Conservation (phyloP, 352 stramenopile genomes). For the Globisporangium solare region DNA sequence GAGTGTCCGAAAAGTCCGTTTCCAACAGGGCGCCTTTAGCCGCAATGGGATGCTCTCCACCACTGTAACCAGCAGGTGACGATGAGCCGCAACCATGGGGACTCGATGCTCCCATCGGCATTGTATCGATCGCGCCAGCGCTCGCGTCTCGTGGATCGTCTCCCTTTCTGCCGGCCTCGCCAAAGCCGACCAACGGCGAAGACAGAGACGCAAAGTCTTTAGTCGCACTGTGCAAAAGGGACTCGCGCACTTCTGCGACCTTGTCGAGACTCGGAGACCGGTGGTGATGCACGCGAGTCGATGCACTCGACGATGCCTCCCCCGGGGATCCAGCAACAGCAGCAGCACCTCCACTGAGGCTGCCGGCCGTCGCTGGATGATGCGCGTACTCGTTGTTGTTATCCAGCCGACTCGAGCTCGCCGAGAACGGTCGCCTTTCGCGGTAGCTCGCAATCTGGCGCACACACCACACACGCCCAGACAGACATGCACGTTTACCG, state of each 20-base stretch:
- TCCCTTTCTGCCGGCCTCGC: not conserved
- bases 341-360: not conserved
- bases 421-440: constrained; percentile 45
- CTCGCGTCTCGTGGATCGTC: not conserved
- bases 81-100: not conserved
- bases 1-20: not conserved
- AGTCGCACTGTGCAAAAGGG: constrained; percentile 14
- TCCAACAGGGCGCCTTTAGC: too few relatives aligned
- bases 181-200: not conserved
- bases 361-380: not conserved
- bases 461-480: too few relatives aligned
- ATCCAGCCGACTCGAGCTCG: constrained; percentile 14
- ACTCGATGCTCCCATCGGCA: constrained; percentile 1
- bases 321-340: constrained; percentile 6
- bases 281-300: constrained; percentile 7
- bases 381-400: constrained; percentile 29
- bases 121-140: not conserved
- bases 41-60: too few relatives aligned
- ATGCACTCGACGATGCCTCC: not conserved
- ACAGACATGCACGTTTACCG: constrained; percentile 4
- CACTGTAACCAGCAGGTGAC: constrained; percentile 3
- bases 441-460: constrained; percentile 78
- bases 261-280: constrained; percentile 24
- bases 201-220: constrained; percentile 15
- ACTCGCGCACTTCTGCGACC: constrained; percentile 31